Evolutionary conservation across 2,329 filamentous ascomycete genomes (phyloP), one percentile per base, ranked within the genome.

Genomic region (Sarocladium oryzae): DNA sequence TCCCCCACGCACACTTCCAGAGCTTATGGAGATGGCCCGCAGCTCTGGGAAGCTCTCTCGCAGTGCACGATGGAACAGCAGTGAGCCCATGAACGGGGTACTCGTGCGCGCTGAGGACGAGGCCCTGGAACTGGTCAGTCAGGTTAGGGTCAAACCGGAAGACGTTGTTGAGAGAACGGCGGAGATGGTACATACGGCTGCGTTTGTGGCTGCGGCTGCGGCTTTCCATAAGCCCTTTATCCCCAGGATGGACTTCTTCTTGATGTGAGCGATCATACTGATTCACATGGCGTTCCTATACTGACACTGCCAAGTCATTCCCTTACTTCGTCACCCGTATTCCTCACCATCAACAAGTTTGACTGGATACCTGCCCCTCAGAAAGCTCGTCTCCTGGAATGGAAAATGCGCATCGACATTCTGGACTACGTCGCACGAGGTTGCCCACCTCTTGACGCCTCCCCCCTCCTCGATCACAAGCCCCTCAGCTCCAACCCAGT

Each of bases 181-280:
- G 8, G 76, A 81, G 65, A 89, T 95, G 84, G 82, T 85, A 45
- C 84, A 92, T 56, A 73, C 79, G 0, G 67, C 74, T 16, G 73
- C 78, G 0, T 77, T 71, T 52, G 65, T 76, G 28, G 71, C 74
- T 2, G 65, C 73, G 0, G 66, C 70, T 1, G 79, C 84, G 1
- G 81, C 88, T 0, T 78, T 88, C 58, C 72, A 78, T 26, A 79
- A 80, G 0, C 73, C 74, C 1, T 86, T 90, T 63, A 66, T 75
- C 20, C 73, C 85, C 48, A 90, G 86, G 63, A 82, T 89, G 63
- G 91, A 96, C 64, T 96, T 96, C 65, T 93, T 85, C 71, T 57
- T 82, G 51, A 78, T 80, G 78, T 75, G 57, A 66, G 75, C 55
- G 7, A 4, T 16, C n/a, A n/a, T n/a, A n/a, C n/a, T n/a, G n/a